A percentile compares a stretch with the other conserved stretches of the same genome.
These are phyloP conservation scores for Termitomyces sp. DNA, from an alignment of 768 basidiomycete genomes.

Conservation along the genomic window DNA sequence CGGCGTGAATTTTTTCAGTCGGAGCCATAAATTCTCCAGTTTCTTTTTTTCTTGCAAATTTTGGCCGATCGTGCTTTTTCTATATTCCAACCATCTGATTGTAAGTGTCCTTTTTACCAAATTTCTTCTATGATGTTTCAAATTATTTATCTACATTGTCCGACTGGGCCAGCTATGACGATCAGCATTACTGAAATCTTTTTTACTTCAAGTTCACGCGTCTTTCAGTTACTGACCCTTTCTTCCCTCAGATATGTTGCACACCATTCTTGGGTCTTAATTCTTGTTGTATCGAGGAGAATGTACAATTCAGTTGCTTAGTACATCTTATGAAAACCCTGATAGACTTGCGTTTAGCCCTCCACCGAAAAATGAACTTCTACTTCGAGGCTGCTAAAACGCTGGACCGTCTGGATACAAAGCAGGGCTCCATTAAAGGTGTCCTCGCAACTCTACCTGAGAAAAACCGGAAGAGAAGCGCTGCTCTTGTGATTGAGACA, in stretches of 20 bases:
- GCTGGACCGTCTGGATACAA: constrained; percentile 81
- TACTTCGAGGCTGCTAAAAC: constrained; percentile 86
- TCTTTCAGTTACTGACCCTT: constrained; percentile 4
- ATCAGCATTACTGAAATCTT: constrained; percentile 27
- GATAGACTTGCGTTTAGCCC: constrained; percentile 24
- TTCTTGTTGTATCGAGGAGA: constrained; percentile 5
- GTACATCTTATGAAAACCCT: constrained; percentile 10
- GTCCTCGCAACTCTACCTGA: constrained; percentile 68
- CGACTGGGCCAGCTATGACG: constrained; percentile 57
- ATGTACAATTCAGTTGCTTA: constrained; percentile 16
- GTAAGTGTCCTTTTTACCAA: constrained; percentile 4
- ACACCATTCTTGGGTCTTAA: background rate
- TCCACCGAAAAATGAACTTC: constrained; percentile 71
- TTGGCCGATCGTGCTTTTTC: background rate
- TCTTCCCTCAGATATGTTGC: constrained; percentile 5
- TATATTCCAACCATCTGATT: background rate
- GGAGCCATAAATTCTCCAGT: constrained; percentile 22
- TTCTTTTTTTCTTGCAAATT: background rate
- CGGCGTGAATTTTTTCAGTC: constrained; percentile 23
- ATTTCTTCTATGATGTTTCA: constrained; percentile 46
- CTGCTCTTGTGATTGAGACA: constrained; percentile 90
- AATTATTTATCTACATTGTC: constrained; percentile 90
- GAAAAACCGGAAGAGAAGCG: constrained; percentile 69
- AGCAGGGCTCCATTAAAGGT: constrained; percentile 90
- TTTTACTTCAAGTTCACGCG: background rate